phyloP scores from a whole-genome alignment of 345 rosid genomes.

The Salix viminalis region DNA sequence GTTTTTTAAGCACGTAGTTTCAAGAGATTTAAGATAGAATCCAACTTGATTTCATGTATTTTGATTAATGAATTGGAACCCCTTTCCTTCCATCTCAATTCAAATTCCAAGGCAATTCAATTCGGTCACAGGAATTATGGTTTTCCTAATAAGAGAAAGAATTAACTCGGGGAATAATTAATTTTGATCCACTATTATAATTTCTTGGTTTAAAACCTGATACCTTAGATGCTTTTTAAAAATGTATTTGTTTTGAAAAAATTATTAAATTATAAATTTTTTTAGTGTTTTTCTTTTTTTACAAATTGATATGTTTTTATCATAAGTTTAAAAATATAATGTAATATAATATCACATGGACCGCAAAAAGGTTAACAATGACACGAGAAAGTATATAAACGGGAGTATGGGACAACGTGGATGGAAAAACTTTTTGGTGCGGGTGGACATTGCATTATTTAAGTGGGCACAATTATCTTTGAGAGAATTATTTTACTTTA shows the following conservation, averaged over 20 bases:
- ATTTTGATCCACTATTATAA: background rate
- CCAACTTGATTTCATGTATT: background rate
- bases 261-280: no score
- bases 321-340: no score
- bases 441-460: background rate
- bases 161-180: background rate
- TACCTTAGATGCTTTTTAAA: no score
- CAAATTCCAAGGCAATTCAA: background rate
- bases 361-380: no score
- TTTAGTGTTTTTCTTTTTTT: no score
- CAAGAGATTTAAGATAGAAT: background rate
- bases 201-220: no score
- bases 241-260: no score
- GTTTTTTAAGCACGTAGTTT: background rate
- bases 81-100: no score
- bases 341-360: no score
- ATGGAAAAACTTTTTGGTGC: background rate
- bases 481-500: conserved; percentile 16
- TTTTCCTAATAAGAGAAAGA: background rate
- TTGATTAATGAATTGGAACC: background rate
- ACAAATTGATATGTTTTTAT: no score
- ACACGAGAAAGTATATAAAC: background rate
- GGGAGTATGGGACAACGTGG: background rate
- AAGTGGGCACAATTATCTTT: background rate
- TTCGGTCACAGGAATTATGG: background rate